Evolutionary conservation across 371 early-diverging fungal genomes (phyloP), one percentile per base, ranked within the genome.

Genomic region (Syncephalis plumigaleata): DNA sequence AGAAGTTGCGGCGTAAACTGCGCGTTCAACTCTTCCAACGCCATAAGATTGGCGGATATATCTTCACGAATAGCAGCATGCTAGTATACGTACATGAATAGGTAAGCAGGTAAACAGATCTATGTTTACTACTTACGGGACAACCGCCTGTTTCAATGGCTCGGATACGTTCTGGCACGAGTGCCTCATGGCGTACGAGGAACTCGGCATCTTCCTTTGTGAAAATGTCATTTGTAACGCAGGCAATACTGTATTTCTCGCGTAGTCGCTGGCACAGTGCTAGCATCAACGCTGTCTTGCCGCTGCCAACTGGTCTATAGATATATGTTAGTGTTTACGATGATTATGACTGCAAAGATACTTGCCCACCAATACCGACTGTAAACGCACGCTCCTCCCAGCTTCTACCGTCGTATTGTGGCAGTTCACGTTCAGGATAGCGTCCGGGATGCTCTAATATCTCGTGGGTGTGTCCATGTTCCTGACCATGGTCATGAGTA

Each of bases 101-200:
- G n/a, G n/a, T n/a, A n/a, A n/a, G n/a, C n/a, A n/a, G n/a, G n/a
- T n/a, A n/a, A n/a, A n/a, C n/a, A n/a, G n/a, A n/a, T n/a, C n/a
- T n/a, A n/a, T n/a, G n/a, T n/a, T n/a, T n/a, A n/a, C n/a, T 11
- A 31, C 31, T 31, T 31, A 31, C 31, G 36, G 94, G 94, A 55
- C 94, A 93, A 15, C 91, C 90, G 49, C 94, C 82, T 1, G 94
- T 93, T 61, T 93, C 91, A 46, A 93, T 86, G 11, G 91, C 91
- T 22, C 67, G 66, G 61, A 93, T 91, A 36, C 91, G 75, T 40
- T 83, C 87, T 9, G 74, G 55, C 18, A 83, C 82, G 9, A 93
- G 73, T 18, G 94, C 94, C 47, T 84, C 68, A 66, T 91, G 71
- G 45, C 82, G 68, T 37, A 86, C 69, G 53, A 91, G 67, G 59